Evolutionary conservation across 1,284 basidiomycete species (phyloP).

Genomic region (Mycosarcoma mackinlayi): DNA sequence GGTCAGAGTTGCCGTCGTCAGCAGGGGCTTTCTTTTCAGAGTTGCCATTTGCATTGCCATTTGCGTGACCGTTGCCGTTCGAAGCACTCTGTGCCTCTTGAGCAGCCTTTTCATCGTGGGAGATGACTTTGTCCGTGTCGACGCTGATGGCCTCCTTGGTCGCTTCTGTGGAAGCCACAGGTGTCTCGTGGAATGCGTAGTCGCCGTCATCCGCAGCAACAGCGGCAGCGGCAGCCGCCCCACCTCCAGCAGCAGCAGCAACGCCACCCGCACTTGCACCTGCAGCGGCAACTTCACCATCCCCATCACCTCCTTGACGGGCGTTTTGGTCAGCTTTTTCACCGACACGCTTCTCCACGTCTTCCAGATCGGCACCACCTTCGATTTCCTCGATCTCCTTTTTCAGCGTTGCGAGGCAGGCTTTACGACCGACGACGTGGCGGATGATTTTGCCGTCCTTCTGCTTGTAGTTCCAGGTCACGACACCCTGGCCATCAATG

Average conservation of each 20-base stretch:
- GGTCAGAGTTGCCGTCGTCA: slow-evolving; percentile 33
- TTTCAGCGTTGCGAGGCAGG: slow-evolving; percentile 49
- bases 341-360: slow-evolving; percentile 34
- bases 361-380: slow-evolving; percentile 16
- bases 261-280: slow-evolving; percentile 26
- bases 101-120: slow-evolving; percentile 44
- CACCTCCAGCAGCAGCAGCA: slow-evolving; percentile 32
- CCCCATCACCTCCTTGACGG: slow-evolving; percentile 8
- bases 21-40: slow-evolving; percentile 18
- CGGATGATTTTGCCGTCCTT: slow-evolving; percentile 56
- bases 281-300: slow-evolving; percentile 19
- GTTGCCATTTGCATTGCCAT: slow-evolving; percentile 20
- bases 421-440: slow-evolving; percentile 59
- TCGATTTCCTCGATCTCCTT: slow-evolving; percentile 62
- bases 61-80: slow-evolving; percentile 11
- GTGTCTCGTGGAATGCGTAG: slow-evolving; percentile 47
- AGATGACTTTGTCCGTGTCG: slow-evolving; percentile 46
- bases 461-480: slow-evolving; percentile 65
- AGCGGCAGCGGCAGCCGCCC: slow-evolving; percentile 23
- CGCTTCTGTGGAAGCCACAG: slow-evolving; percentile 30
- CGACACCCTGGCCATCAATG: slow-evolving; percentile 64
- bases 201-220: slow-evolving; percentile 21
- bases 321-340: slow-evolving; percentile 22
- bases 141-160: slow-evolving; percentile 32
- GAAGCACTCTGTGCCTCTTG: slow-evolving; percentile 9